A percentile compares a stretch with the other conserved stretches of the same genome.
These are phyloP conservation scores for Colletotrichum lindemuthianum DNA, from an alignment of 2,329 filamentous ascomycete genomes.

Conservation along the genomic window DNA sequence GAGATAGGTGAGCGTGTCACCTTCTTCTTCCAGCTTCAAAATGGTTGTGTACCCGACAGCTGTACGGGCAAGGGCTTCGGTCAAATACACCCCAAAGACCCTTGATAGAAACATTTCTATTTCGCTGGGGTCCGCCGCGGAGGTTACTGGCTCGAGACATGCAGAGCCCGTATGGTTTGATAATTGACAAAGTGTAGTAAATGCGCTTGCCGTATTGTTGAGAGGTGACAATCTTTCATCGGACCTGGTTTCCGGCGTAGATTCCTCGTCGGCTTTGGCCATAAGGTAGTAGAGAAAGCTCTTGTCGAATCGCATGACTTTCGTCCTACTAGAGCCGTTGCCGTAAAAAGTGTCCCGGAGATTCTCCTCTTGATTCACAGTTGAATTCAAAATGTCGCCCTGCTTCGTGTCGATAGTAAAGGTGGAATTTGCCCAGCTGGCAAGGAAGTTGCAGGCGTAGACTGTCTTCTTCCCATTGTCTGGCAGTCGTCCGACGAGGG, in stretches of 20 bases:
- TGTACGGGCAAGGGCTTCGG: background rate
- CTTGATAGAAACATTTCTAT: constrained; percentile 1
- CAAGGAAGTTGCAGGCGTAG: constrained; percentile 5
- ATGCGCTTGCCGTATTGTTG: too few species aligned
- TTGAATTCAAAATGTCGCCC: background rate
- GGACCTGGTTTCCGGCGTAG: background rate
- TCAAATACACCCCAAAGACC: constrained; percentile 8
- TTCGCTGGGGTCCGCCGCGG: background rate
- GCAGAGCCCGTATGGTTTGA: background rate
- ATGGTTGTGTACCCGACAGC: background rate
- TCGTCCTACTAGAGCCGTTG: background rate
- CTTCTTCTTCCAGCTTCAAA: background rate
- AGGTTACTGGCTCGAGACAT: background rate
- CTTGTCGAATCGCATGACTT: background rate
- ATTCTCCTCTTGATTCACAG: background rate
- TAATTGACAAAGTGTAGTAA: background rate
- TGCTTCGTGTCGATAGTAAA: constrained; percentile 4
- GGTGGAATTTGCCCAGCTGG: constrained; percentile 8
- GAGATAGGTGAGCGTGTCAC: background rate
- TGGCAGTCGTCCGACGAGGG: background rate
- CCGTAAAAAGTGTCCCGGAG: background rate
- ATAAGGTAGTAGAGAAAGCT: background rate
- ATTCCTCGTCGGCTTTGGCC: background rate
- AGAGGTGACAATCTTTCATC: background rate
- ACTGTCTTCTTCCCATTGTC: background rate